Evolutionary conservation across 2,329 filamentous ascomycete genomes (phyloP), one percentile per base, ranked within the genome.

Genomic region (Venturia effusa): DNA sequence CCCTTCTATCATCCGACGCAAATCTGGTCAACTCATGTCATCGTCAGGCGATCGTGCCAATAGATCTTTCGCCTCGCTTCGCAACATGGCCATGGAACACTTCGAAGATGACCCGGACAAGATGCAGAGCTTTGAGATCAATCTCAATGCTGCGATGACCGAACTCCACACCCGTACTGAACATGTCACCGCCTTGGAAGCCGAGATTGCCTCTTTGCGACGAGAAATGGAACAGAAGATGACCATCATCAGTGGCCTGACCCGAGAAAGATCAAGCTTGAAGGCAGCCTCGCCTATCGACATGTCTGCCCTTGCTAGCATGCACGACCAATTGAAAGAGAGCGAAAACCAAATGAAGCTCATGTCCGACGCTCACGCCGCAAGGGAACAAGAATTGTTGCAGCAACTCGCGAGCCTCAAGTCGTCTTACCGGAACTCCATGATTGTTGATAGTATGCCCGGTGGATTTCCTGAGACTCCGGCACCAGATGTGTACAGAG

Each of bases 221-320:
- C 96, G 92, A 78, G 94, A 99, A 75, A 96, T 97, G 88, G 94
- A 99, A 72, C 87, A 84, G 67, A 99, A 99, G 83, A 92, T 93
- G 80, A 90, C 90, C 37, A 92, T 99, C 72, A 97, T 99, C 69
- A 90, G 91, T 37, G 94, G 94, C 7, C 81, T 99, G 67, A 96
- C 94, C 3, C 88, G 94, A 63, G 95, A 99, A 75, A 83, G 95
- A 65, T 93, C 91, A 3, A 97, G 92, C 76, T 82, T 97, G 77
- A 91, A 93, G 73, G 83, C 81, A 73, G 81, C 82, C 2, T 88
- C 89, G 30, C 89, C 92, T 8, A 87, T 96, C 72, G 94, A 99
- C 71, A 95, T 97, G 73, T 92, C 90, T 0, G 87, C 97, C 67
- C 88, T 97, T 39, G 88, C 90, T 4, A 88, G 87, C 19, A 84